phyloP scores from a whole-genome alignment of 495 filamentous ascomycete genomes.

The Penicillium paxilli region DNA sequence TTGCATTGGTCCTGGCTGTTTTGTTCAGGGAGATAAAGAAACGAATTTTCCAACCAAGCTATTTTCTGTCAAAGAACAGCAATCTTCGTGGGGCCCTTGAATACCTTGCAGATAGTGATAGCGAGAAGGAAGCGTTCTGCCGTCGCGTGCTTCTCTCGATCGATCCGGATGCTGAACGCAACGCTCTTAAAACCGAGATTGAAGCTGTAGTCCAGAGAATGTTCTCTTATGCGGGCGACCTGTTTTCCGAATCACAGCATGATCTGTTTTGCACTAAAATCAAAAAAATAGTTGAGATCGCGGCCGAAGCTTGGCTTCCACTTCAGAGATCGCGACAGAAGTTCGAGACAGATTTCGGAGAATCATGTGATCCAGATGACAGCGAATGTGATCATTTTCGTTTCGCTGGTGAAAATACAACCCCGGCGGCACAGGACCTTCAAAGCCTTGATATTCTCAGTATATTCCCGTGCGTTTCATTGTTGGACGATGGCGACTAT shows the following conservation, averaged over 20 bases:
- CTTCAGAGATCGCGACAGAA: constrained; percentile 12
- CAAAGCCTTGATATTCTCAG: constrained; percentile 8
- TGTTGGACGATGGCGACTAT: constrained; percentile 4
- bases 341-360: constrained; percentile 17
- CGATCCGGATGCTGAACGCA: constrained; percentile 5
- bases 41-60: constrained; percentile 16
- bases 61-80: constrained; percentile 7
- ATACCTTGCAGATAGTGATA: constrained; percentile 10
- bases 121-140: constrained; percentile 19
- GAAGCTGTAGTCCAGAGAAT: constrained; percentile 7
- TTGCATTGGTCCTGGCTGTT: constrained; percentile 18
- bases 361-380: constrained; percentile 8
- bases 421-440: background rate
- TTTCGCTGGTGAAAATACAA: constrained; percentile 6
- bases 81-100: constrained; percentile 10
- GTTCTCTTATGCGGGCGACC: background rate
- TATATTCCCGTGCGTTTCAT: constrained; percentile 14
- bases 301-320: constrained; percentile 11
- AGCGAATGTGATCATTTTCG: constrained; percentile 9
- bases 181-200: background rate
- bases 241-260: constrained; percentile 10
- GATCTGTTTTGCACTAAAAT: constrained; percentile 11
- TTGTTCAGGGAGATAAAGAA: constrained; percentile 15
- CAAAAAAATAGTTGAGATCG: constrained; percentile 7
- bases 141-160: constrained; percentile 18